A percentile compares a stretch with the other conserved stretches of the same genome.
Evolutionary conservation across 768 basidiomycete genomes (phyloP).

Genomic region (Rhizopogon salebrosus): DNA sequence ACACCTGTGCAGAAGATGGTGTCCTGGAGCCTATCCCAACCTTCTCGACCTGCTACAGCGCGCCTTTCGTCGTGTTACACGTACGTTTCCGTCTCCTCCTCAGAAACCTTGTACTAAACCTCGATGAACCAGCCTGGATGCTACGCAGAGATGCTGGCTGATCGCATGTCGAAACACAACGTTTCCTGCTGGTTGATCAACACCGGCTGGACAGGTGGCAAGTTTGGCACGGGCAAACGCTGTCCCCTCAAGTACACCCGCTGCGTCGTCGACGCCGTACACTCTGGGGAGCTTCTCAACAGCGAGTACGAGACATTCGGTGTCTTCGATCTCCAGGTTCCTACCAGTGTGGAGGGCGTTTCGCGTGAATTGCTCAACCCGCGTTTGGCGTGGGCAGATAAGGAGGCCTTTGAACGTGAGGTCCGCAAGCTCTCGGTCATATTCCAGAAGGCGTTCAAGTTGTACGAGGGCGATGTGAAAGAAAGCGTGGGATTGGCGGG

Average conservation of each 20-base stretch:
- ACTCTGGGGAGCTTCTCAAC: slow-evolving; percentile 84
- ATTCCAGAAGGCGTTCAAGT: slow-evolving; percentile 91
- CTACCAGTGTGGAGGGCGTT: slow-evolving; percentile 78
- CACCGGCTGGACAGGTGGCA: slow-evolving; percentile 96
- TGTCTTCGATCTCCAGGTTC: slow-evolving; percentile 81
- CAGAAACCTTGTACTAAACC: slow-evolving; percentile 2
- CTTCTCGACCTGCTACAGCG: slow-evolving; percentile 98
- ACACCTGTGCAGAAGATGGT: slow-evolving; percentile 98
- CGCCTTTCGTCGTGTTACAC: slow-evolving; percentile 99
- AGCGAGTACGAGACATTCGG: slow-evolving; percentile 83
- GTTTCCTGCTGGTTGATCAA: slow-evolving; percentile 99
- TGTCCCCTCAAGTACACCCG: slow-evolving; percentile 97
- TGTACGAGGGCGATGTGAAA: slow-evolving; percentile 85
- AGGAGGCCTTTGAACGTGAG: slow-evolving; percentile 87
- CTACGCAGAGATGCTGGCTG: slow-evolving; percentile 96
- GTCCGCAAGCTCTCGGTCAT: slow-evolving; percentile 84
- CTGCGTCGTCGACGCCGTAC: slow-evolving; percentile 94
- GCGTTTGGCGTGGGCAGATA: slow-evolving; percentile 78
- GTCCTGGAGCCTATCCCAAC: slow-evolving; percentile 98
- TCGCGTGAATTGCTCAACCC: slow-evolving; percentile 92
- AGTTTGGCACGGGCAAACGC: slow-evolving; percentile 88
- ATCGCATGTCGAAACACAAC: slow-evolving; percentile 83
- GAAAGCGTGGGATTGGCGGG: slow-evolving; percentile 80
- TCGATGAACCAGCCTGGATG: slow-evolving; percentile 61
- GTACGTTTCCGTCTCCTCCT: slow-evolving; percentile 32